Evolutionary conservation across 331 rosid species (phyloP).

Genomic region (Prunus yedoensis): DNA sequence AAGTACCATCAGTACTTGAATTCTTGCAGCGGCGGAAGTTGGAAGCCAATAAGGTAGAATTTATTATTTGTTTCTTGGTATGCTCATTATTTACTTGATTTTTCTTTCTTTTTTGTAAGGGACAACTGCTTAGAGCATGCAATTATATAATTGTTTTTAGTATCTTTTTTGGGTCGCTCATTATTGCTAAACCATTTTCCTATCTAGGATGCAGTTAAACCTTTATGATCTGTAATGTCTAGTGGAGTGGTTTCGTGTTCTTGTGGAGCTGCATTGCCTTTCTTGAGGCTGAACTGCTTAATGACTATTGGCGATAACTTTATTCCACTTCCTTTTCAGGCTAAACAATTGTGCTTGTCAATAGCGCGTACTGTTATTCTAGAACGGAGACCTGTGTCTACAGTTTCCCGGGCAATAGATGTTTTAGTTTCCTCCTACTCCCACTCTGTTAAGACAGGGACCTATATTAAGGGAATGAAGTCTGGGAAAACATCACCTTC

Average conservation of each 20-base stretch:
- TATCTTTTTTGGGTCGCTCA: not conserved
- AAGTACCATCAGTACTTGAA: constrained; percentile 85
- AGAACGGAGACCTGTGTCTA: constrained; percentile 73
- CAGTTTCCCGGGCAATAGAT: constrained; percentile 78
- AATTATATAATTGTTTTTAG: constrained; percentile 5
- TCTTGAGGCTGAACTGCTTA: constrained; percentile 12
- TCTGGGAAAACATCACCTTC: constrained; percentile 56
- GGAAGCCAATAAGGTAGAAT: constrained; percentile 73
- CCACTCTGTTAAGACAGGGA: constrained; percentile 62
- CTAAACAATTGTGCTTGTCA: constrained; percentile 84
- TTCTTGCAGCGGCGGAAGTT: constrained; percentile 91
- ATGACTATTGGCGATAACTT: constrained; percentile 12
- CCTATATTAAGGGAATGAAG: constrained; percentile 55
- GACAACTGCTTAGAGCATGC: constrained; percentile 16
- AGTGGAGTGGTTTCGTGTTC: not conserved
- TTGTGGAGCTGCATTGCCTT: not conserved
- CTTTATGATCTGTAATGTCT: not conserved
- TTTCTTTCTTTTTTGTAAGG: constrained; percentile 14
- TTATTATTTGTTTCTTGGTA: constrained; percentile 12
- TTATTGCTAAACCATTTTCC: not conserved
- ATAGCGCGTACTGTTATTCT: constrained; percentile 68
- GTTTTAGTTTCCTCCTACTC: constrained; percentile 70
- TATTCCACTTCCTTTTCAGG: constrained; percentile 52
- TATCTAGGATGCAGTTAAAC: not conserved
- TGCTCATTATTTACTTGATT: constrained; percentile 24